Conservation (phyloP, 2,329 filamentous ascomycete genomes). For the Colletotrichum shisoi region DNA sequence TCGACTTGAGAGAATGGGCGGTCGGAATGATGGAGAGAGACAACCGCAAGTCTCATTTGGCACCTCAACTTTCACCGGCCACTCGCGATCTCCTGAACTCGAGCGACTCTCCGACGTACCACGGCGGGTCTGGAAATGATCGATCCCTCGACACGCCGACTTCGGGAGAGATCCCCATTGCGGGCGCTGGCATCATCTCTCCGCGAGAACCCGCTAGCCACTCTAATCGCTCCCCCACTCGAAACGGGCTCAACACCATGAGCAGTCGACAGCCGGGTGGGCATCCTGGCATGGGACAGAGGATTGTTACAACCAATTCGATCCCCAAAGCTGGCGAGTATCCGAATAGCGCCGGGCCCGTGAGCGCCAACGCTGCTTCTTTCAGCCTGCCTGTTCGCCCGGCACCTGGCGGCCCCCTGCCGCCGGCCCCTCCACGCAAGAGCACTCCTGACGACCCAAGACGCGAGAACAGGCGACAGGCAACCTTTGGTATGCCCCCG, state of each 20-base stretch:
- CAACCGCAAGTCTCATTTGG: slow-evolving; percentile 93
- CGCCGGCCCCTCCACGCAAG: slow-evolving; percentile 67
- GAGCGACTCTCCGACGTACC: slow-evolving; percentile 64
- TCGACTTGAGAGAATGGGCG: slow-evolving; percentile 93
- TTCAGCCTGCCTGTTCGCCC: slow-evolving; percentile 72
- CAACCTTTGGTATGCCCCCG: slow-evolving; percentile 59
- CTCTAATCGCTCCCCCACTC: slow-evolving; percentile 60
- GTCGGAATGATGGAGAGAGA: slow-evolving; percentile 92
- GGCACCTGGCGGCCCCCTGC: slow-evolving; percentile 66
- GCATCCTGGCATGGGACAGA: slow-evolving; percentile 63
- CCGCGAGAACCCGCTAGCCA: slow-evolving; percentile 60
- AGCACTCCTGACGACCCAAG: slow-evolving; percentile 63
- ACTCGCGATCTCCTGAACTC: slow-evolving; percentile 78
- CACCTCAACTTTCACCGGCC: slow-evolving; percentile 78
- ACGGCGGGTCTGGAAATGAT: slow-evolving; percentile 53
- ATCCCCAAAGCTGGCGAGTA: slow-evolving; percentile 58
- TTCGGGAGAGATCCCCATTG: slow-evolving; percentile 76
- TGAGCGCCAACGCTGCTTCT: slow-evolving; percentile 58
- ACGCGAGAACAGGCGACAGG: slow-evolving; percentile 62
- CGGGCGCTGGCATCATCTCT: slow-evolving; percentile 62
- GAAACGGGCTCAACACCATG: slow-evolving; percentile 57
- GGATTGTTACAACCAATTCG: slow-evolving; percentile 62
- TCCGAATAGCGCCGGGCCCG: slow-evolving; percentile 50
- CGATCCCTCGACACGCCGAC: slow-evolving; percentile 68
- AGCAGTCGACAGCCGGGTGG: slow-evolving; percentile 52